Percentiles rank a stretch among this genome's conserved stretches.
phyloP scores from a whole-genome alignment of 31 red algal species.

The Pterothamnion heteromorphum region DNA sequence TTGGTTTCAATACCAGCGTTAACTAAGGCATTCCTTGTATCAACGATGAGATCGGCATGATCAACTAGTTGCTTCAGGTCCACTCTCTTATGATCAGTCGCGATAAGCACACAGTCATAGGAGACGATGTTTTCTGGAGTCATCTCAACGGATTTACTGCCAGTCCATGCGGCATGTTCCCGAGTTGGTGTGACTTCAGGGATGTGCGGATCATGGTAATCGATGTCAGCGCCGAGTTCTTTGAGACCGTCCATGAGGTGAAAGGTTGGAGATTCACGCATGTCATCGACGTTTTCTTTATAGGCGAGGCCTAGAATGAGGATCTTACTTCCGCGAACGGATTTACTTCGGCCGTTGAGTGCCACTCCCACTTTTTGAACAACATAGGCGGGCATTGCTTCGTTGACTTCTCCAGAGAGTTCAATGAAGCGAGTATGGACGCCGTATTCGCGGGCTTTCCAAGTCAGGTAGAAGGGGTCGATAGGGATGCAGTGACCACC shows the following conservation, averaged over 20 bases:
- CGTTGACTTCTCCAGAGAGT: constrained; percentile 67
- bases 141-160: background rate
- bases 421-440: constrained; percentile 67
- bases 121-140: background rate
- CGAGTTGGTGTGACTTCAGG: constrained; percentile 60
- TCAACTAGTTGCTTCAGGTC: background rate
- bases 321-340: constrained; percentile 66
- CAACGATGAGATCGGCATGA: background rate
- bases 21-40: background rate
- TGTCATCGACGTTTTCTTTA: constrained; percentile 84
- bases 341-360: constrained; percentile 60
- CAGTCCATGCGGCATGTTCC: background rate
- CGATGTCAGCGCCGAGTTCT: constrained; percentile 54
- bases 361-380: constrained; percentile 53
- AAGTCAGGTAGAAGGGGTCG: constrained; percentile 89
- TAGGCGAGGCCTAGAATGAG: constrained; percentile 82
- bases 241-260: constrained; percentile 65
- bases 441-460: constrained; percentile 82
- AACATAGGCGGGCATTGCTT: constrained; percentile 62
- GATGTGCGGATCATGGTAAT: constrained; percentile 74
- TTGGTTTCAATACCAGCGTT: background rate
- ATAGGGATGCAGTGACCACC: constrained; percentile 93
- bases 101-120: background rate
- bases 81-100: background rate
- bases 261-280: constrained; percentile 76